These are phyloP conservation scores for Austroboletus novae-zelandiae DNA, from an alignment of 1,284 basidiomycete genomes.

Conservation along the genomic window DNA sequence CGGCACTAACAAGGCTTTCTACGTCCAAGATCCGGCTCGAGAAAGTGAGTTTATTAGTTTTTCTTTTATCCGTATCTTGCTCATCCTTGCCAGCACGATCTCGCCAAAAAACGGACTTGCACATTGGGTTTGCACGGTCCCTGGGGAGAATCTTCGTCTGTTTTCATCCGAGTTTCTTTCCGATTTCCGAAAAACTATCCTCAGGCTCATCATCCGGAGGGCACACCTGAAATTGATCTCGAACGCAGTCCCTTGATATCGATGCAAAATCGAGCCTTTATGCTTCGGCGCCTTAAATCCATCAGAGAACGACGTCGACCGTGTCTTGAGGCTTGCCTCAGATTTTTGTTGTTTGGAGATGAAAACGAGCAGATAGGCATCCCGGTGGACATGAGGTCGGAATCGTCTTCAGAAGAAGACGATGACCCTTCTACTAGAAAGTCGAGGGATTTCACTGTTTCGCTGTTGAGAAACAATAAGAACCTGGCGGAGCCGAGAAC, in stretches of 20 bases:
- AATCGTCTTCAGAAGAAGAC: constrained; percentile 50
- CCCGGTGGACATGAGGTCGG: constrained; percentile 47
- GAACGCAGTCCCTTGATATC: constrained; percentile 82
- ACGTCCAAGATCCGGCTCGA: constrained; percentile 80
- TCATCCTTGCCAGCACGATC: constrained; percentile 58
- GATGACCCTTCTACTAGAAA: constrained; percentile 38
- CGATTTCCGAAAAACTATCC: constrained; percentile 87
- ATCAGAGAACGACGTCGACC: constrained; percentile 71
- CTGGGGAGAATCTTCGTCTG: constrained; percentile 77
- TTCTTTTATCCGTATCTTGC: not conserved
- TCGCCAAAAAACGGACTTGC: constrained; percentile 77
- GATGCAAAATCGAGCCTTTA: constrained; percentile 69
- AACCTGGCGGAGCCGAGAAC: constrained; percentile 79
- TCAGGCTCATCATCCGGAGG: constrained; percentile 52
- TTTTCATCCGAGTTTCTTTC: constrained; percentile 87
- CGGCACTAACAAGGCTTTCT: constrained; percentile 70
- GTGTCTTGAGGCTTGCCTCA: constrained; percentile 78
- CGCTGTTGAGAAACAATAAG: constrained; percentile 60
- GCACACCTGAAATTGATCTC: constrained; percentile 76
- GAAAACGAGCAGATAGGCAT: constrained; percentile 47
- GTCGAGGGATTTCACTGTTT: constrained; percentile 48
- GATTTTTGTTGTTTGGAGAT: constrained; percentile 73
- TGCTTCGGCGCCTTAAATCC: constrained; percentile 70
- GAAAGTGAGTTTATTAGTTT: constrained; percentile 51
- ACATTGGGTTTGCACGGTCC: constrained; percentile 88